Evolutionary conservation across 129 eudicot species (phyloP).

Genomic region (Chrysanthemum lavandulifolium): DNA sequence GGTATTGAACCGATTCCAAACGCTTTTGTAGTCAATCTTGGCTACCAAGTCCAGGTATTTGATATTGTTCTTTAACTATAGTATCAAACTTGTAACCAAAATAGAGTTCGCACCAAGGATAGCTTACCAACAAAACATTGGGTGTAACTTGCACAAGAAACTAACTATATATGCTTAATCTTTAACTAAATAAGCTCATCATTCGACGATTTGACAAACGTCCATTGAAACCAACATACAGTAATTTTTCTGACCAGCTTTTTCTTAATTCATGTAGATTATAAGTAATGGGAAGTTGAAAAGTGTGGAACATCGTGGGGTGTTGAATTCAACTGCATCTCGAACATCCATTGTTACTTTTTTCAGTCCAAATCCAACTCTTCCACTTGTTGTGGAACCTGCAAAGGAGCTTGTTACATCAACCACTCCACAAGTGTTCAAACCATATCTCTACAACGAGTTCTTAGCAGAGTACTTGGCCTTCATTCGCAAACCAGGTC

Average conservation of each 20-base stretch:
- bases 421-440: constrained; percentile 24
- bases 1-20: constrained; percentile 46
- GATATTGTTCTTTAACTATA: too few species aligned
- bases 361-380: constrained; percentile 36
- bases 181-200: too few species aligned
- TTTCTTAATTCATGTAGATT: constrained; percentile 20
- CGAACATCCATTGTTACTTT: constrained; percentile 43
- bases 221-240: neutral
- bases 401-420: constrained; percentile 26
- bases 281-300: constrained; percentile 45
- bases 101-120: too few species aligned
- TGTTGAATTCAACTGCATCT: constrained; percentile 27
- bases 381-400: constrained; percentile 29
- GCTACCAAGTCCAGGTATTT: constrained; percentile 33
- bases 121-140: too few species aligned
- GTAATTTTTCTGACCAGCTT: neutral
- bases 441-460: constrained; percentile 30
- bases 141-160: too few species aligned
- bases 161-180: neutral
- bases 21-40: constrained; percentile 55
- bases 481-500: constrained; percentile 7
- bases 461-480: constrained; percentile 24
- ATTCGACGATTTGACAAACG: too few species aligned
- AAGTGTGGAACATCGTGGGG: constrained; percentile 44
- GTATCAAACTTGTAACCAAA: too few species aligned